Conservation (phyloP, 169 alveolate genomes). For the Eimeria acervulina region DNA sequence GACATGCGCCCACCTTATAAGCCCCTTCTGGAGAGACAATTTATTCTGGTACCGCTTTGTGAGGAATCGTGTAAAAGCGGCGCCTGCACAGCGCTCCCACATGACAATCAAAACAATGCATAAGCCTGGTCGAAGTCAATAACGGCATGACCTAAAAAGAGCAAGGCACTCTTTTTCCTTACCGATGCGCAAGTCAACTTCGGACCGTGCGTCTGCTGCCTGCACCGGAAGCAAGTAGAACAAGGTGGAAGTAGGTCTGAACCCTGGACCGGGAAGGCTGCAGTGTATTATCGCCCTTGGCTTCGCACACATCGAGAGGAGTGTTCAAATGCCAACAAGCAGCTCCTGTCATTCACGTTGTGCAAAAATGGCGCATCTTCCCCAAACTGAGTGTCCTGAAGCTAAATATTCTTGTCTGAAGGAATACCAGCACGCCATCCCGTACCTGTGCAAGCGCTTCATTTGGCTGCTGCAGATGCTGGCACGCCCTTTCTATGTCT, state of each 20-base stretch:
- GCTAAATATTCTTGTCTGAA: not conserved
- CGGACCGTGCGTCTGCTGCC: constrained; percentile 96
- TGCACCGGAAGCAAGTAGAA: not conserved
- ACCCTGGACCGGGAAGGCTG: not conserved
- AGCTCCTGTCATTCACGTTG: not conserved
- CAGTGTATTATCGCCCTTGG: not conserved
- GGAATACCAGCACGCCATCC: not conserved
- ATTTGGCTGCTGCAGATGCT: constrained; percentile 93
- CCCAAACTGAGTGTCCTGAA: not conserved
- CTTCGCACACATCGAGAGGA: not conserved
- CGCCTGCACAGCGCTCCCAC: constrained; percentile 81
- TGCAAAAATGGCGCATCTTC: not conserved
- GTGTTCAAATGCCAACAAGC: not conserved
- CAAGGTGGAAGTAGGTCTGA: not conserved
- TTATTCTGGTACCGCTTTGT: constrained; percentile 90
- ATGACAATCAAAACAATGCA: not conserved
- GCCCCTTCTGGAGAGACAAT: constrained; percentile 76
- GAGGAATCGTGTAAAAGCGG: constrained; percentile 96
- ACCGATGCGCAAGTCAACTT: constrained; percentile 97
- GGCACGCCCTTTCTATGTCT: constrained; percentile 93
- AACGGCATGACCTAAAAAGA: not conserved
- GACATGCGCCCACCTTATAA: constrained; percentile 30
- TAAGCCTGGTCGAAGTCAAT: not conserved
- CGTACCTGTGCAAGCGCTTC: constrained; percentile 90
- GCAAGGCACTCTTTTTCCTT: not conserved